Evolutionary conservation across 1,139 yeast species (phyloP), one percentile per base, ranked within the genome.

Genomic region (Magnusiomyces ingens): DNA sequence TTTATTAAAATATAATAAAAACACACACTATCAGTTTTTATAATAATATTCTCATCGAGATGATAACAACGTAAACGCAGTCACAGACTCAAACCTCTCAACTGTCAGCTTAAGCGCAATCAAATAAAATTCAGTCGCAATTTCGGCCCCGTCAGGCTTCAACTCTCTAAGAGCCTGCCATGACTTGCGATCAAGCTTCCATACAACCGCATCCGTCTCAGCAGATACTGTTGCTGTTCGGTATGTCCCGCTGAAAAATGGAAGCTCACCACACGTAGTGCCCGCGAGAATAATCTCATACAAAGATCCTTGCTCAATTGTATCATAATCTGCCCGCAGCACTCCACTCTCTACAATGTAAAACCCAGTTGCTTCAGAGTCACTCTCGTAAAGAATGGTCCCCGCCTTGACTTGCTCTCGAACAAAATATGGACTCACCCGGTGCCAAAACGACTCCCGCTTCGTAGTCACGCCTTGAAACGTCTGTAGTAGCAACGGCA

Each of bases 181-280:
- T 37, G 75, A 71, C 5, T 70, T 72, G 42, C 73, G 70, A 43
- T 82, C 77, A 51, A 90, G 71, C 55, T 80, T 75, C 98, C 98
- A 93, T 2, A 88, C 76, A 5, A 81, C 78, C 1, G 86, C 74
- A 55, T 84, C 88, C 1, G 74, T 70, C 52, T 78, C 80, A 2
- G 76, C 74, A 0, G 67, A 55, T 58, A 75, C 61, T 0, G 69
- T 67, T n/a, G 74, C 72, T 0, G 71, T 67, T 15, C 73, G 61
- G n/a, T 55, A 55, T 0, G 64, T 73, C 76, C 43, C 80, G 68
- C 64, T 78, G 74, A 68, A 78, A 75, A 58, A 76, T 60, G 64
- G 78, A 63, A 84, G 69, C 65, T 85, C 90, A 2, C 99, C 99
- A 68, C 90, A 87, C 3, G 95, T 84, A 0, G 97, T 90, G 59